phyloP scores from a whole-genome alignment of 345 rosid species.

The Dipteronia dyeriana region DNA sequence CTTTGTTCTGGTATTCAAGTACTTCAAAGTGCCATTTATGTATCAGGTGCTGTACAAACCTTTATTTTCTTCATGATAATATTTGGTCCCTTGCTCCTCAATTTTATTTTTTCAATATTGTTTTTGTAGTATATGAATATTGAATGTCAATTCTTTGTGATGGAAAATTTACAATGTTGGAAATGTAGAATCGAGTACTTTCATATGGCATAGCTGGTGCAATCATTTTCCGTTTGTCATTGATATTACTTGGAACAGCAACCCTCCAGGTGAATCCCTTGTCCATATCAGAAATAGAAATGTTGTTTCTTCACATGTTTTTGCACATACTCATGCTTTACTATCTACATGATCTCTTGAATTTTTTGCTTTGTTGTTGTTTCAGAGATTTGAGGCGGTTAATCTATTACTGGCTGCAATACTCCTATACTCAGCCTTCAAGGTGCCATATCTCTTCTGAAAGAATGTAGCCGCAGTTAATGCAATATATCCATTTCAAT shows the following conservation, averaged over 20 bases:
- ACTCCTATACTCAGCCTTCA: slow-evolving; percentile 81
- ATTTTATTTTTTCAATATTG: not conserved
- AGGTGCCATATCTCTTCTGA: slow-evolving; percentile 49
- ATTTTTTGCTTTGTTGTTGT: slow-evolving; percentile 17
- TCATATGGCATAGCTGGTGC: slow-evolving; percentile 95
- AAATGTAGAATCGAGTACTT: slow-evolving; percentile 73
- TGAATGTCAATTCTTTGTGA: slow-evolving; percentile 13
- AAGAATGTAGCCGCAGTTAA: slow-evolving; percentile 5
- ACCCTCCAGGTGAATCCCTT: slow-evolving; percentile 74
- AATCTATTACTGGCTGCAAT: slow-evolving; percentile 79
- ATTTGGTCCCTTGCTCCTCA: slow-evolving; percentile 11
- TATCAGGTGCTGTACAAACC: slow-evolving; percentile 70
- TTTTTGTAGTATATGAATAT: not conserved
- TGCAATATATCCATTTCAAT: slow-evolving; percentile 3
- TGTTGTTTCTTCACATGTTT: slow-evolving; percentile 5
- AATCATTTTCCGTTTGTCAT: slow-evolving; percentile 64
- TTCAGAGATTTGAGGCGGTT: slow-evolving; percentile 82
- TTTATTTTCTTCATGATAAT: slow-evolving; percentile 8
- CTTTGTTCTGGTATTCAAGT: slow-evolving; percentile 89
- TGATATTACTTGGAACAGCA: slow-evolving; percentile 86
- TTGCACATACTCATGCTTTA: not conserved
- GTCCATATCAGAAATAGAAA: not conserved
- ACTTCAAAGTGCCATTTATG: slow-evolving; percentile 83
- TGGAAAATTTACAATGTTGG: slow-evolving; percentile 24
- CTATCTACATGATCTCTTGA: slow-evolving; percentile 12